Conservation (phyloP, 139 green algal species). For the Chlamydomonas asymmetrica region DNA sequence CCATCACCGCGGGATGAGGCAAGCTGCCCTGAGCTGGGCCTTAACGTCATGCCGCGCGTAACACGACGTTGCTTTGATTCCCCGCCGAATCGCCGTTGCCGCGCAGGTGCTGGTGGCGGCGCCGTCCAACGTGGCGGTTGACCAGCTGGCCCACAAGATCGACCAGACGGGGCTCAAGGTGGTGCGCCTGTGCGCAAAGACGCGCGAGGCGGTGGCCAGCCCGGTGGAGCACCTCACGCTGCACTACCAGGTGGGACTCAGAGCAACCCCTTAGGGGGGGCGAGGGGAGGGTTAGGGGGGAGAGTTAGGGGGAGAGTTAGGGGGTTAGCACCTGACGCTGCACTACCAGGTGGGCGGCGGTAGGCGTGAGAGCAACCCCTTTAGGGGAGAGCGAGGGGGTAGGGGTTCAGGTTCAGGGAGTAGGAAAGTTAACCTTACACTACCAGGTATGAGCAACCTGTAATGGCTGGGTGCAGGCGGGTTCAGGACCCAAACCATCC, state of each 20-base stretch:
- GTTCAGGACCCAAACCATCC: too few species aligned
- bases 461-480: too few species aligned
- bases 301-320: too few species aligned
- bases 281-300: too few species aligned
- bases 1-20: too few species aligned
- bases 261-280: too few species aligned
- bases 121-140: slow-evolving; percentile 96
- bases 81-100: too few species aligned
- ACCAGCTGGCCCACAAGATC: slow-evolving; percentile 97
- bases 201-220: slow-evolving; percentile 75
- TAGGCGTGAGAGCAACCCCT: too few species aligned
- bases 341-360: slow-evolving; percentile 92
- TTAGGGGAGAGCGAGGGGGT: too few species aligned
- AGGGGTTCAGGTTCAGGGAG: too few species aligned
- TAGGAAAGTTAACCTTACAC: too few species aligned
- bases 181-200: slow-evolving; percentile 90
- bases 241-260: slow-evolving; percentile 88
- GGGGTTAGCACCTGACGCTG: slow-evolving; percentile 96
- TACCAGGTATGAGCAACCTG: too few species aligned
- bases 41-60: background rate
- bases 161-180: slow-evolving; percentile 89
- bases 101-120: slow-evolving; percentile 95
- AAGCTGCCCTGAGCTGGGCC: background rate
- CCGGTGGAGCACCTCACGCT: slow-evolving; percentile 94
- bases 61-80: background rate